These are phyloP conservation scores for Sporothrix globosa DNA, from an alignment of 2,329 filamentous ascomycete genomes.

Conservation along the genomic window DNA sequence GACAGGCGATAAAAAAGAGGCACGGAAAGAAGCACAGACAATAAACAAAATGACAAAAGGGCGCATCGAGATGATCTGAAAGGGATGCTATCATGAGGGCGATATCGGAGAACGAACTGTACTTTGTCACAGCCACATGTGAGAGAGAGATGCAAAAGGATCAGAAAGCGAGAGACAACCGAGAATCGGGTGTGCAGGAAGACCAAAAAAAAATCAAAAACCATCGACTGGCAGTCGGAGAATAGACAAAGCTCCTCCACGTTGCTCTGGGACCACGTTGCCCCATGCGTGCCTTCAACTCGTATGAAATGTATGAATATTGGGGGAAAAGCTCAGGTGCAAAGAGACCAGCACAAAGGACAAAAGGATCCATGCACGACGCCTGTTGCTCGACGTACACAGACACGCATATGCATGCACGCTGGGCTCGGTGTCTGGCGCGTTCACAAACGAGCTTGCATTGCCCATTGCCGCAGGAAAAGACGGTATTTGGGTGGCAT, in stretches of 20 bases:
- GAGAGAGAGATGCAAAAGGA: background rate
- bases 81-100: background rate
- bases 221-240: background rate
- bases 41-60: no score
- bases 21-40: background rate
- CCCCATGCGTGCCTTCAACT: constrained; percentile 19
- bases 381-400: background rate
- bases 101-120: background rate
- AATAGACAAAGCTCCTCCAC: constrained; percentile 16
- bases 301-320: background rate
- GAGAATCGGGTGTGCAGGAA: background rate
- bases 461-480: background rate
- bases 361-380: background rate
- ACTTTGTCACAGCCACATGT: background rate
- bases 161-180: constrained; percentile 17
- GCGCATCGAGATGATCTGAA: background rate
- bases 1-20: background rate
- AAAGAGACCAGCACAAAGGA: background rate
- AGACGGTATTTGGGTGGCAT: background rate
- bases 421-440: background rate
- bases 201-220: background rate
- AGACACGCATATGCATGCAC: constrained; percentile 7
- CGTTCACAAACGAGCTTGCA: background rate
- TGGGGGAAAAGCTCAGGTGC: background rate
- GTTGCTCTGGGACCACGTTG: constrained; percentile 1